Conservation (phyloP, 148 eudicot species). For the Beta vulgaris region DNA sequence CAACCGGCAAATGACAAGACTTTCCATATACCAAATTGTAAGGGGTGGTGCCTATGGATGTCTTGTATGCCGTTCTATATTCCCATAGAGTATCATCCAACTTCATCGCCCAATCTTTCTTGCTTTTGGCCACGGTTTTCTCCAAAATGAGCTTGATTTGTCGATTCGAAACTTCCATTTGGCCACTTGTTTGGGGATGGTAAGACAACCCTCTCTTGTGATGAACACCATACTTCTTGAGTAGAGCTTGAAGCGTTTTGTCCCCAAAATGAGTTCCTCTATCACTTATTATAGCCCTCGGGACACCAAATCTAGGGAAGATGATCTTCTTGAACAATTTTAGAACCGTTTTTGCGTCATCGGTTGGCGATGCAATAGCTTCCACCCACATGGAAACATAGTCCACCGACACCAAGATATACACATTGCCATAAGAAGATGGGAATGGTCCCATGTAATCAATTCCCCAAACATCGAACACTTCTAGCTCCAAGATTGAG, state of each 20-base stretch:
- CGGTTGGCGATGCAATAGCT: neutral
- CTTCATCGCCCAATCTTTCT: no score
- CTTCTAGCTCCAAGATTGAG: neutral
- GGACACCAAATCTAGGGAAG: neutral
- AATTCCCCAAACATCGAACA: slow-evolving; percentile 1
- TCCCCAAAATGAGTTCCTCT: neutral
- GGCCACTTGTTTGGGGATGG: slow-evolving; percentile 15
- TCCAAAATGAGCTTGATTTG: no score
- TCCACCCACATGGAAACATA: slow-evolving; percentile 16
- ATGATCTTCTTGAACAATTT: slow-evolving; percentile 8
- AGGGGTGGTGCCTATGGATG: no score
- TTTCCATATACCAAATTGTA: neutral
- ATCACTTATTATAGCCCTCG: slow-evolving; percentile 6
- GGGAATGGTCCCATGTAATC: slow-evolving; percentile 7
- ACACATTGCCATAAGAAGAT: neutral
- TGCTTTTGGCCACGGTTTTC: no score
- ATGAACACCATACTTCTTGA: neutral
- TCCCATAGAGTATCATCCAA: no score
- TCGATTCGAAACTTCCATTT: neutral
- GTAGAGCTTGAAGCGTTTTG: neutral
- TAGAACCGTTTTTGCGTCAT: neutral
- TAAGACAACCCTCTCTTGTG: neutral
- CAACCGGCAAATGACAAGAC: neutral
- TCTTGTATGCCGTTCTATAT: no score
- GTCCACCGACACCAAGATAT: neutral